phyloP scores from a whole-genome alignment of 148 eudicot species.

The Tetragonia tetragonoides region DNA sequence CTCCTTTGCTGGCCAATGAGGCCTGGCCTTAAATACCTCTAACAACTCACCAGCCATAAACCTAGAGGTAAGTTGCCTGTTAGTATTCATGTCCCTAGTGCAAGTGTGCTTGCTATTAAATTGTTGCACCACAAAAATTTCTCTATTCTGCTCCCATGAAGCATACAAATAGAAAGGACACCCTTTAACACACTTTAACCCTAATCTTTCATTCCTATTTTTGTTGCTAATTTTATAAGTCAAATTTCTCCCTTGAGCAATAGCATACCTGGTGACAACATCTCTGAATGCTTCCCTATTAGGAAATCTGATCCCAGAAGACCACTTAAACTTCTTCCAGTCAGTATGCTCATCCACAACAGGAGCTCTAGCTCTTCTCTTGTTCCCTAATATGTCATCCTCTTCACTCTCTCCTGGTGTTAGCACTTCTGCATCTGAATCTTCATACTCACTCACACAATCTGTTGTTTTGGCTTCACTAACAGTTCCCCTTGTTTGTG shows the following conservation, averaged over 20 bases:
- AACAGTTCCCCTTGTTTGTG: no score
- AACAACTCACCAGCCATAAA: not conserved
- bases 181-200: not conserved
- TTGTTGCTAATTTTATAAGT: not conserved
- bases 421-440: not conserved
- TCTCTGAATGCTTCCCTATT: not conserved
- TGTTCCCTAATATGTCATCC: not conserved
- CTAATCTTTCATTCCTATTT: not conserved
- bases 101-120: not conserved
- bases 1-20: not conserved
- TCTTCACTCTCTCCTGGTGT: not conserved
- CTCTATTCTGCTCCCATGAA: not conserved
- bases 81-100: not conserved
- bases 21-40: not conserved
- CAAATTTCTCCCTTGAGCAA: not conserved
- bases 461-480: no score
- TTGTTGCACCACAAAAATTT: not conserved
- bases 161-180: not conserved
- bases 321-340: not conserved
- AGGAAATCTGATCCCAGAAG: not conserved
- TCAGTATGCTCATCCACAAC: not conserved
- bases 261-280: not conserved
- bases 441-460: not conserved
- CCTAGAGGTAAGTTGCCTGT: not conserved
- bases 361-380: not conserved